Evolutionary conservation across 2,329 filamentous ascomycete species (phyloP), one percentile per base, ranked within the genome.

Genomic region (Coniochaeta prunicola): DNA sequence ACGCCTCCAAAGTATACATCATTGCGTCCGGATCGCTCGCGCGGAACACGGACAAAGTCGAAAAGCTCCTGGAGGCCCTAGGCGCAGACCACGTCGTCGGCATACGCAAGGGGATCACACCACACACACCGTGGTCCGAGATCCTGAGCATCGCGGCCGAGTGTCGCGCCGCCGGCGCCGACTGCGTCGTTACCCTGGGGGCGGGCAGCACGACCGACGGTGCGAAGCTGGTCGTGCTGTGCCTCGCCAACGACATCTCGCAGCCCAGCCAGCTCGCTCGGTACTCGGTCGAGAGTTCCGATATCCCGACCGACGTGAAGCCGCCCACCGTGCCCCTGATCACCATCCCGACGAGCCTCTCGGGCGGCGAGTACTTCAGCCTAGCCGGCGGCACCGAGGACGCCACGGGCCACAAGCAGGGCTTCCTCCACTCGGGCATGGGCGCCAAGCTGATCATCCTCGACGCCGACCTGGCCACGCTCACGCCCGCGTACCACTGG

Each of bases 381-480:
- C 57, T 62, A 53, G 64, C 61, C 63, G 64, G 48, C 9, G 63
- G 62, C n/a, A 67, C 63, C 28, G 56, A 63, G 53, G 63, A 65
- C 38, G 53, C 48, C 30, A 64, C 62, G 8, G 59, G 58, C 30
- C 60, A 59, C 56, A 67, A 66, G 56, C 60, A 59, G 33, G 24
- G 60, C 8, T 66, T 66, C 30, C 17, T 40, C 15, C 45, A 63
- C 8, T 74, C 76, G 0, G 65, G 66, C 13, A 31, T 58, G 21
- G 78, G 78, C 1, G 74, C 79, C 0, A 66, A 73, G 17, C 71
- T 84, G 17, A 70, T 83, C 9, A 76, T 83, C 24, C 73, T 82
- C 9, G 80, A 83, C 59, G 76, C 81, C 0, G 68, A 71, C 9
- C 69, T 84, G 3, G 74, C 73, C 4, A 64, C 69, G 12, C 77